phyloP scores from a whole-genome alignment of 2,329 filamentous ascomycete genomes.

The Rutstroemia sp. region DNA sequence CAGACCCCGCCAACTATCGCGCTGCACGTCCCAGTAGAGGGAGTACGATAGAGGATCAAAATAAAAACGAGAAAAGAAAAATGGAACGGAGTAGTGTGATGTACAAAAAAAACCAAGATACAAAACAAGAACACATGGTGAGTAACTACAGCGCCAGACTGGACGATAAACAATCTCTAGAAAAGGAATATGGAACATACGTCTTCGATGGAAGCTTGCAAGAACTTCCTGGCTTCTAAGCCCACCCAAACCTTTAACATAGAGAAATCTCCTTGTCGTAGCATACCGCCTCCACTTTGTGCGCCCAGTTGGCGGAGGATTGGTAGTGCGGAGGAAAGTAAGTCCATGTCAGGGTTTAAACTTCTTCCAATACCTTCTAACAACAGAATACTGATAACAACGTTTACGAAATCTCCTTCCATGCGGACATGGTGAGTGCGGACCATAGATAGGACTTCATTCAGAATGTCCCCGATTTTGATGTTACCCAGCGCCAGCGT shows the following conservation, averaged over 20 bases:
- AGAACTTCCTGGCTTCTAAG: conserved; percentile 77
- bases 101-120: no score
- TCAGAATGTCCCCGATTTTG: conserved; percentile 91
- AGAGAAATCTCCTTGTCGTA: conserved; percentile 66
- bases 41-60: no score
- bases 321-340: conserved; percentile 78
- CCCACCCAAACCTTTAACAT: conserved; percentile 92
- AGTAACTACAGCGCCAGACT: no score
- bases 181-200: conserved; percentile 41
- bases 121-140: no score
- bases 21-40: no score
- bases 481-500: conserved; percentile 91
- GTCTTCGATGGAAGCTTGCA: conserved; percentile 85
- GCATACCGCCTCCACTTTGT: conserved; percentile 62
- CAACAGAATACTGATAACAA: conserved; percentile 88
- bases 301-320: conserved; percentile 84
- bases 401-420: conserved; percentile 97
- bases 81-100: no score
- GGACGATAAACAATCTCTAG: not conserved
- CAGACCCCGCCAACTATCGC: no score
- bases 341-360: conserved; percentile 78
- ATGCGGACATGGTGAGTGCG: conserved; percentile 84
- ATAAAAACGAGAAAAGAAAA: no score
- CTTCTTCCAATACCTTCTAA: conserved; percentile 89
- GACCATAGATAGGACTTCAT: conserved; percentile 87